phyloP scores from a whole-genome alignment of 2,329 filamentous ascomycete genomes.

The Nakataea oryzae region DNA sequence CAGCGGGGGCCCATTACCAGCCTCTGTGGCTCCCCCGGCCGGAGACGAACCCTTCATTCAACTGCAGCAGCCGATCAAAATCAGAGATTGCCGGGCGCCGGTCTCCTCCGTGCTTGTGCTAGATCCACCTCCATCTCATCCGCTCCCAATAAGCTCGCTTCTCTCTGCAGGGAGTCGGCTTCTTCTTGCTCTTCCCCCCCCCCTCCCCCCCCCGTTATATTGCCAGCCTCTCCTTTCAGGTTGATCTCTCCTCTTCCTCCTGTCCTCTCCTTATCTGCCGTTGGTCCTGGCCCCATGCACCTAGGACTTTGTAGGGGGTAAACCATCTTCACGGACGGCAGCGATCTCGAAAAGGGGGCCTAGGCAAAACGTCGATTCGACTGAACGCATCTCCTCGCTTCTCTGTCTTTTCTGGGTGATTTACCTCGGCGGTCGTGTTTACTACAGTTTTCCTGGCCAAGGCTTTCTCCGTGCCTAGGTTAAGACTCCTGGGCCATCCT shows the following conservation, averaged over 20 bases:
- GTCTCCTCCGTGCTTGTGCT: neutral
- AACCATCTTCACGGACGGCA: neutral
- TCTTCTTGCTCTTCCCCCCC: neutral
- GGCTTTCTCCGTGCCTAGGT: too few species aligned
- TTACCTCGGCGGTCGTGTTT: neutral
- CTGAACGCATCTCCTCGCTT: neutral
- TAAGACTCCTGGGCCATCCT: too few species aligned
- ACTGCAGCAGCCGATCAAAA: too few species aligned
- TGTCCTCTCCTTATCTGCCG: too few species aligned
- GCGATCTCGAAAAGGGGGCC: neutral
- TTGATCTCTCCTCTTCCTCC: too few species aligned
- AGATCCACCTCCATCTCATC: neutral
- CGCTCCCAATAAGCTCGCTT: neutral
- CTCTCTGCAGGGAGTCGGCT: too few species aligned
- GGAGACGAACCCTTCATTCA: too few species aligned
- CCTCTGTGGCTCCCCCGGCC: too few species aligned
- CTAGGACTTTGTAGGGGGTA: too few species aligned
- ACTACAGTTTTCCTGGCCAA: neutral
- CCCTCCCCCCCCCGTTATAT: neutral
- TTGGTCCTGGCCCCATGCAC: too few species aligned
- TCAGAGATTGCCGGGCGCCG: too few species aligned
- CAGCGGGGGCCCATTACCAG: neutral
- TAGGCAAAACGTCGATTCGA: neutral
- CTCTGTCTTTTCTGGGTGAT: neutral
- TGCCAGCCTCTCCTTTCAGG: too few species aligned